These are phyloP conservation scores for Ogataea hybrid DNA, from an alignment of 1,139 yeast species.

Conservation along the genomic window DNA sequence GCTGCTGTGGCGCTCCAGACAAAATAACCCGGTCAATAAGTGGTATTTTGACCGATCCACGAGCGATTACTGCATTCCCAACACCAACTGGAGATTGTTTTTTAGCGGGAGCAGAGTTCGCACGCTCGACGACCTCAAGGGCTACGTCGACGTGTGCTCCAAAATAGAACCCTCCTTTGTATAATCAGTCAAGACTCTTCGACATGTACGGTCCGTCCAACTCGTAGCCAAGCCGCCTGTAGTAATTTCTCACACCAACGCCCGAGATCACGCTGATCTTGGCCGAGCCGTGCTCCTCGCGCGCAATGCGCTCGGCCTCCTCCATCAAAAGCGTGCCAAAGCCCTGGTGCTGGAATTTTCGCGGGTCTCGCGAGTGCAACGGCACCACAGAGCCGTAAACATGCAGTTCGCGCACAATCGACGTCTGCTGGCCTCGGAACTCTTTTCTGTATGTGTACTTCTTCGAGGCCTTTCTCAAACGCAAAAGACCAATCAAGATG, in stretches of 20 bases:
- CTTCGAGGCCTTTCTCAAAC: conserved; percentile 86
- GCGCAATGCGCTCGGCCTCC: conserved; percentile 94
- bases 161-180: conserved; percentile 41
- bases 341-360: conserved; percentile 99
- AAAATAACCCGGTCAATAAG: conserved; percentile 85
- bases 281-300: conserved; percentile 89
- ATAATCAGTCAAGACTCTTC: conserved; percentile 36
- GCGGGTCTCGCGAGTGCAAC: conserved; percentile 93
- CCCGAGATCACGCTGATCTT: conserved; percentile 96
- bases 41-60: conserved; percentile 95
- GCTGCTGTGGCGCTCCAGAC: conserved; percentile 85
- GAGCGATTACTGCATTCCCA: conserved; percentile 58
- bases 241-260: conserved; percentile 96
- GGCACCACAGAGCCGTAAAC: conserved; percentile 99
- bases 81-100: conserved; percentile 65
- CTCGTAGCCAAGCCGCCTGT: conserved; percentile 85
- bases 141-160: conserved; percentile 40
- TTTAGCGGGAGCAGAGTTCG: conserved; percentile 54
- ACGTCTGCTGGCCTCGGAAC: conserved; percentile 78
- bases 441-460: conserved; percentile 91
- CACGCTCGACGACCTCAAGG: conserved; percentile 33
- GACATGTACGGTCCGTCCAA: conserved; percentile 98
- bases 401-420: conserved; percentile 92
- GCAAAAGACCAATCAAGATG: conserved; percentile 83
- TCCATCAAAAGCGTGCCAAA: conserved; percentile 97